These are phyloP conservation scores for Haplosporangium sp. DNA, from an alignment of 371 early-diverging fungal genomes.

Conservation along the genomic window DNA sequence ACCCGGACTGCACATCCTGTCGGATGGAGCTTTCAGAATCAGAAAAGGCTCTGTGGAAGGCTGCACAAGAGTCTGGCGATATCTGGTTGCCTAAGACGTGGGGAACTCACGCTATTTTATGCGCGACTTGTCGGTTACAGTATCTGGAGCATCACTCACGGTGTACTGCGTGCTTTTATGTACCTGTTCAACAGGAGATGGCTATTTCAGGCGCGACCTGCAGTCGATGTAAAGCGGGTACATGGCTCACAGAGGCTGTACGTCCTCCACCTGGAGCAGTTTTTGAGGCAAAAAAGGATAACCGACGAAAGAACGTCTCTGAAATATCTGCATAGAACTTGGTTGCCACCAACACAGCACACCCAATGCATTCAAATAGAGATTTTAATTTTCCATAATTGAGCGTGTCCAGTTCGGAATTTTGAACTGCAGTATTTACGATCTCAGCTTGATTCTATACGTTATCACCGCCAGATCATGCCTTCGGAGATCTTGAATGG, in stretches of 20 bases:
- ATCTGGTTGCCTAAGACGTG: constrained; percentile 48
- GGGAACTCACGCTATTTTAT: constrained; percentile 46
- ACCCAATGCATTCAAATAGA: no score
- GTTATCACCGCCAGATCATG: no score
- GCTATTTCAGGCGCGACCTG: constrained; percentile 24
- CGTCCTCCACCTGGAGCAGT: neutral
- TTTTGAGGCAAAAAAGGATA: neutral
- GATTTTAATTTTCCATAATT: no score
- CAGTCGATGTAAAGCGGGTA: constrained; percentile 49
- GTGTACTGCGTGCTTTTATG: constrained; percentile 52
- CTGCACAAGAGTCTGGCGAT: constrained; percentile 24
- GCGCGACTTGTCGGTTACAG: constrained; percentile 36
- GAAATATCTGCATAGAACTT: constrained; percentile 23
- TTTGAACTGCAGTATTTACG: neutral
- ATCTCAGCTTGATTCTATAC: no score
- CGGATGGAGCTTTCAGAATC: constrained; percentile 37
- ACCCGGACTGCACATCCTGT: constrained; percentile 50
- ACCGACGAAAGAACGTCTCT: constrained; percentile 7
- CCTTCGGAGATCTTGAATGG: no score
- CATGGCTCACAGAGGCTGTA: constrained; percentile 41
- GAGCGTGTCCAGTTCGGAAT: no score
- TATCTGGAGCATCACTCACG: constrained; percentile 45
- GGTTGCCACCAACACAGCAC: neutral
- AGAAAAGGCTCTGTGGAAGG: constrained; percentile 40
- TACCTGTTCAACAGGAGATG: constrained; percentile 46